Evolutionary conservation across 805 yeast genomes (phyloP), one percentile per base, ranked within the genome.

Genomic region (Saturnispora gosingensis): DNA sequence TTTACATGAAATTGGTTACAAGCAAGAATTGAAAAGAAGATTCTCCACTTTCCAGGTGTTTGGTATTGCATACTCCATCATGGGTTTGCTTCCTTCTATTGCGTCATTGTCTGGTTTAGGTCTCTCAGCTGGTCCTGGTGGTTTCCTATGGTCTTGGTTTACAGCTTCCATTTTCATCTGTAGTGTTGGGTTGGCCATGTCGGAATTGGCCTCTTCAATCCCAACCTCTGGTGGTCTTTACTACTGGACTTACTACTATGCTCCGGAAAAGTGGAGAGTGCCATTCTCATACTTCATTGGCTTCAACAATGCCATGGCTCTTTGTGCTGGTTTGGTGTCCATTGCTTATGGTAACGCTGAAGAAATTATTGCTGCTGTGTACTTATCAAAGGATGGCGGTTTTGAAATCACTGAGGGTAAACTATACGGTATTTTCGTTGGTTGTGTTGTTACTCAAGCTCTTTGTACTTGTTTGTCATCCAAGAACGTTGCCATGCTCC

Each of bases 151-250:
- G 87, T 76, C 74, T n/a, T 74, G 75, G 71, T 60, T 81, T 25
- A 64, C 79, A 16, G 84, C 83, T 36, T 70, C 79, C 66, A 52
- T 73, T 39, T 79, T 82, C 38, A 73, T 83, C 50, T 68, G 76
- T 45, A 71, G 74, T 3, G 85, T 82, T 45, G 84, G 84, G 13
- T 68, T 74, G 43, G 74, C 81, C 18, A 71, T 83, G 76, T 85
- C 85, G 0, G 88, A 83, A 61, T 70, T 82, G 35, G 75, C 84
- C n/a, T 72, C 80, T 27, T 80, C 85, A 6, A 78, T 78, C 67
- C 88, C 88, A 39, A 81, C 85, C 5, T 72, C 83, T 9, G 78
- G 85, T 27, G 88, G 88, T 46, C 74, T 84, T 11, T 85, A 84
- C 48, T 83, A 82, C 57, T 85, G 88, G 55, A 82, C 82, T 2